These are phyloP conservation scores for Melaleuca alternifolia DNA, from an alignment of 345 rosid species.

Conservation along the genomic window DNA sequence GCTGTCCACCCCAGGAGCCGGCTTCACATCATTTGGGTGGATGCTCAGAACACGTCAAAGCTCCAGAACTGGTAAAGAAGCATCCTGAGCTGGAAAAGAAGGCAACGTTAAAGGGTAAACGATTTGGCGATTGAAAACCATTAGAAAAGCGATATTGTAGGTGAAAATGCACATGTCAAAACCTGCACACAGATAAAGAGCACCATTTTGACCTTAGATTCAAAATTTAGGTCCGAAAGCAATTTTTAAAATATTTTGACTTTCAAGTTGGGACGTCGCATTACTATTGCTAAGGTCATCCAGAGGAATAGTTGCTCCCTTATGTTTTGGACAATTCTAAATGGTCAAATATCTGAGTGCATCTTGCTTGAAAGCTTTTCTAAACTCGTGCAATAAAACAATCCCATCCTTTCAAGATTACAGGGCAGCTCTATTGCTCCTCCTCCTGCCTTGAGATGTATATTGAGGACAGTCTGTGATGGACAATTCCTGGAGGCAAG, in stretches of 20 bases:
- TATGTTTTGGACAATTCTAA: too few relatives aligned
- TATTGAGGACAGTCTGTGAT: background rate
- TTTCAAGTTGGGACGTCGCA: too few relatives aligned
- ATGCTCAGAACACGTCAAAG: conserved; percentile 85
- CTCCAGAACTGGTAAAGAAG: conserved; percentile 89
- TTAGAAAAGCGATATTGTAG: too few relatives aligned
- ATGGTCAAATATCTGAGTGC: too few relatives aligned
- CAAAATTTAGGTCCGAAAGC: background rate
- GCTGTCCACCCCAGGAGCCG: conserved; percentile 88
- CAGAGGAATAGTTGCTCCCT: too few relatives aligned
- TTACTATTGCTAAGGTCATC: too few relatives aligned
- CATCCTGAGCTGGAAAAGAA: conserved; percentile 36
- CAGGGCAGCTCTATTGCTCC: background rate
- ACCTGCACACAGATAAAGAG: background rate
- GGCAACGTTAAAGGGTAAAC: background rate
- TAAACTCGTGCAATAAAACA: too few relatives aligned
- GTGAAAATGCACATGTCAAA: background rate
- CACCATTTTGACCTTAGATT: background rate
- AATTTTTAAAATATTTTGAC: background rate
- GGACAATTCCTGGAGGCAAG: background rate
- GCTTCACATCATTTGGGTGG: conserved; percentile 77
- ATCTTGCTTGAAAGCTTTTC: too few relatives aligned
- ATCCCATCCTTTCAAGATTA: background rate
- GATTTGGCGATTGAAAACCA: too few relatives aligned
- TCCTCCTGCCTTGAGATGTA: background rate